A percentile compares a stretch with the other conserved stretches of the same genome.
These are phyloP conservation scores for Penicillium sp. DNA, from an alignment of 2,329 filamentous ascomycete species.

Conservation along the genomic window DNA sequence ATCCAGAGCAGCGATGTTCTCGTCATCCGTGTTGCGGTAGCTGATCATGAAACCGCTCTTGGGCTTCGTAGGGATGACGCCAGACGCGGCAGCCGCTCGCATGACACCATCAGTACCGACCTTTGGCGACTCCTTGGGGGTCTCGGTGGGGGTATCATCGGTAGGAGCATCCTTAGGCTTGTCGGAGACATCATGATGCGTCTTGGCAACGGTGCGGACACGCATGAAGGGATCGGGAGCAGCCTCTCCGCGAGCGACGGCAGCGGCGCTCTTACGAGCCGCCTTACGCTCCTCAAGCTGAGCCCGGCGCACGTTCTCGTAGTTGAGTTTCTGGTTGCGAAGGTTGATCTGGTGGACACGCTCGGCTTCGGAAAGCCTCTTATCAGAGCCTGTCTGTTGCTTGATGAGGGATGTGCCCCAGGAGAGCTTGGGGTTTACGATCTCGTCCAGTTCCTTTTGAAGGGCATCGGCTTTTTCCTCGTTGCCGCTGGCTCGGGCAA, in stretches of 20 bases:
- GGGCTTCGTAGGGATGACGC: slow-evolving; percentile 42
- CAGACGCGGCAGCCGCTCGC: slow-evolving; percentile 53
- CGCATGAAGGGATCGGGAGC: slow-evolving; percentile 63
- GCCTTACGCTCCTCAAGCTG: slow-evolving; percentile 79
- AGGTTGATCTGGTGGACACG: slow-evolving; percentile 82
- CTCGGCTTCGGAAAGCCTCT: slow-evolving; percentile 71
- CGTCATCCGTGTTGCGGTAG: slow-evolving; percentile 83
- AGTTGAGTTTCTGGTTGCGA: slow-evolving; percentile 81
- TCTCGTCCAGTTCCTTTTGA: slow-evolving; percentile 56
- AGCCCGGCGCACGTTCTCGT: slow-evolving; percentile 88
- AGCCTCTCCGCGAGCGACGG: slow-evolving; percentile 67
- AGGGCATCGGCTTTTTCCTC: slow-evolving; percentile 59
- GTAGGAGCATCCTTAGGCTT: slow-evolving; percentile 36
- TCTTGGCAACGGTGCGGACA: slow-evolving; percentile 70
- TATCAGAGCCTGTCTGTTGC: slow-evolving; percentile 53
- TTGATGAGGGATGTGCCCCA: slow-evolving; percentile 71
- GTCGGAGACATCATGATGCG: slow-evolving; percentile 68
- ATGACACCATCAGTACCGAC: slow-evolving; percentile 60
- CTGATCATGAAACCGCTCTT: slow-evolving; percentile 68
- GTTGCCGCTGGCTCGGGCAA: slow-evolving; percentile 70
- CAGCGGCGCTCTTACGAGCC: slow-evolving; percentile 65
- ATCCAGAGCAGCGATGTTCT: slow-evolving; percentile 87
- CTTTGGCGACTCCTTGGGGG: slow-evolving; percentile 56
- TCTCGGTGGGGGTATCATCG: slow-evolving; percentile 36
- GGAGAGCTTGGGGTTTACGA: slow-evolving; percentile 68